phyloP scores from a whole-genome alignment of 768 basidiomycete genomes.

The Pisolithus albus region DNA sequence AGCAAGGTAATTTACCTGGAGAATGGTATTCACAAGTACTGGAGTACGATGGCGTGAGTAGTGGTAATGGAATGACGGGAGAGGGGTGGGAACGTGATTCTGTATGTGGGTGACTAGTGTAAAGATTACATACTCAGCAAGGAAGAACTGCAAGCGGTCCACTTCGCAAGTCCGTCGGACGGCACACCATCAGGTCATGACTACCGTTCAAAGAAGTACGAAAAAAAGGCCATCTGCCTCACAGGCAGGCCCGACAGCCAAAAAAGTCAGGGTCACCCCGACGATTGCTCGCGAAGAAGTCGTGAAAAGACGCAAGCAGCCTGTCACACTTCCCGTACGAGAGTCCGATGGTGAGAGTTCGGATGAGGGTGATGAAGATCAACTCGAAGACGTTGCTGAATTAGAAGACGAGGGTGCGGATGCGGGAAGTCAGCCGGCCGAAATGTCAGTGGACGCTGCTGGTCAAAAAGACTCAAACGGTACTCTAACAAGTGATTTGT shows the following conservation, averaged over 20 bases:
- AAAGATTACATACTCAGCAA: too few relatives aligned
- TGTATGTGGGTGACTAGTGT: too few relatives aligned
- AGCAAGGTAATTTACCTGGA: too few relatives aligned
- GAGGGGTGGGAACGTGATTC: too few relatives aligned
- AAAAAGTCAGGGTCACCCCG: constrained; percentile 42
- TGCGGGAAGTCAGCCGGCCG: constrained; percentile 17
- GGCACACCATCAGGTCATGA: constrained; percentile 25
- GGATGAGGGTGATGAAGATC: constrained; percentile 27
- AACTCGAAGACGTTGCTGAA: constrained; percentile 28
- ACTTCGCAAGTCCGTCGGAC: background rate
- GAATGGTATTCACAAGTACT: too few relatives aligned
- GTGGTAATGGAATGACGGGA: too few relatives aligned
- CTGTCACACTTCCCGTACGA: constrained; percentile 40
- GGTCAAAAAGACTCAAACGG: constrained; percentile 53
- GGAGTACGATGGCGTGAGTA: too few relatives aligned
- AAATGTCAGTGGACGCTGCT: constrained; percentile 23
- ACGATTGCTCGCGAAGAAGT: constrained; percentile 22
- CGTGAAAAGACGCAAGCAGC: constrained; percentile 53
- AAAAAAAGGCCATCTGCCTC: constrained; percentile 48
- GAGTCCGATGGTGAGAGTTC: constrained; percentile 35
- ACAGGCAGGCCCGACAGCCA: constrained; percentile 42
- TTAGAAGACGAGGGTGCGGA: constrained; percentile 34
- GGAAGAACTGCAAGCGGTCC: too few relatives aligned
- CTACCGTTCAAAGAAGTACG: constrained; percentile 32
- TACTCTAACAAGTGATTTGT: constrained; percentile 18